Base-by-base conservation (phyloP, 345 rosid genomes). In the Arabidopsis arenosa region DNA sequence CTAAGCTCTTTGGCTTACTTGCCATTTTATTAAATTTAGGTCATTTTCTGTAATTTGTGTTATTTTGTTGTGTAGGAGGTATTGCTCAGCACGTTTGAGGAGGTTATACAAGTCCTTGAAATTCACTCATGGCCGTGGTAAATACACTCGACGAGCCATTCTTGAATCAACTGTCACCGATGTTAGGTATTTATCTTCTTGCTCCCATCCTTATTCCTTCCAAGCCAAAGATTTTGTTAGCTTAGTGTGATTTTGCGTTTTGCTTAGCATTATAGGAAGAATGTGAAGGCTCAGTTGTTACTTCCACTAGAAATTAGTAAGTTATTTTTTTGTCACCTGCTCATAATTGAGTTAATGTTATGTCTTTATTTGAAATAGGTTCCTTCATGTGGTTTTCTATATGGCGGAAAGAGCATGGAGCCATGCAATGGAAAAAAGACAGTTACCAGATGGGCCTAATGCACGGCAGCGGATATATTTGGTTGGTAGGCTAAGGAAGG, bases 351-450 rank as follows among this genome's bases (percentile, higher is more conserved):
- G 49, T 49, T 47, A 21, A 9, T 48, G 48, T 47, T 59, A 5
- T 66, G 52, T 51, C 3, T 59, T 49, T 40, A 8, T 81, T 63
- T 69, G 55, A 70, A 80, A 80, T 72, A 95, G 98, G 93, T 90
- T 79, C 85, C 90, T 95, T 83, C 98, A 90, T 82, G 63, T 91
- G 84, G 86, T 95, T 84, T 93, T 93, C 82, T 93, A 93, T 77
- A 79, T 77, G 68, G 88, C 97, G 47, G 99, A 95, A 81, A 92
- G 99, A 86, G 98, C 99, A 68, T 95, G 99, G 98, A 95, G 98
- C 80, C 98, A 95, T 90, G 98, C 96, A 45, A 90, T 95, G 98
- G 99, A 95, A 84, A 95, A 95, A 82, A 85, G 99, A 83, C 98
- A 93, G 82, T 83, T 92, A 75, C 89, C 90, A 23, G 96, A 89